Base-by-base conservation (phyloP, 1,139 yeast species). In the Debaryomycetaceae sp. region DNA sequence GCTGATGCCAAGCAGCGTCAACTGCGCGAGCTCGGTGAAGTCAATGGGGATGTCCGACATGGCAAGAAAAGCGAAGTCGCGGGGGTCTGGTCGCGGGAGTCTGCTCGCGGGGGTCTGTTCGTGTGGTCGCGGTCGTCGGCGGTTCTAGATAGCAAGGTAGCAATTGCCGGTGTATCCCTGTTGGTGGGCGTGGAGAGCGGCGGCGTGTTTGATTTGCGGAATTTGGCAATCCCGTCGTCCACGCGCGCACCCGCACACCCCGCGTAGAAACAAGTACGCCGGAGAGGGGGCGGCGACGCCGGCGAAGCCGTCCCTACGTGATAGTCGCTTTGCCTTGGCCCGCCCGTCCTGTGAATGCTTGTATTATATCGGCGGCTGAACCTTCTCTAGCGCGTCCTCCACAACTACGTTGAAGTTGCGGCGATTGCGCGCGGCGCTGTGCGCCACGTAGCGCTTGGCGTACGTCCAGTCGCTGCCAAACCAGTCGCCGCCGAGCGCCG, bases 11-110 rank as follows among this genome's bases (percentile, higher is more conserved):
- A 86, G 68, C 44, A 81, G 70, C 39, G 94, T 75, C 60, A 89
- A 79, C 70, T 83, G 93, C 49, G 86, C 77, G 61, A 86, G 81
- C 70, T 91, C 97, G 49, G 95, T 89, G 65, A 91, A 88, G 66
- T 89, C 95, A 66, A 91, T 91, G 47, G 98, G 98, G 49, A 86
- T 77, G 58, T 84, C 94, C 41, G 33, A 25, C 33, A 30, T 30
- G 25, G 9, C 21, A n/a, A 19, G 21, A 19, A 19, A 19, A n/a
- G n/a, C n/a, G n/a, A n/a, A n/a, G n/a, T n/a, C n/a, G n/a, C n/a
- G n/a, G n/a, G n/a, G n/a, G n/a, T n/a, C n/a, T n/a, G n/a, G n/a
- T n/a, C n/a, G n/a, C n/a, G n/a, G n/a, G n/a, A n/a, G n/a, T n/a
- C n/a, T n/a, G n/a, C n/a, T n/a, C n/a, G n/a, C n/a, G n/a, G n/a